Percentiles rank a stretch among this genome's conserved stretches.
Conservation (phyloP, 106 monocot species). For the Posidonia australis region DNA sequence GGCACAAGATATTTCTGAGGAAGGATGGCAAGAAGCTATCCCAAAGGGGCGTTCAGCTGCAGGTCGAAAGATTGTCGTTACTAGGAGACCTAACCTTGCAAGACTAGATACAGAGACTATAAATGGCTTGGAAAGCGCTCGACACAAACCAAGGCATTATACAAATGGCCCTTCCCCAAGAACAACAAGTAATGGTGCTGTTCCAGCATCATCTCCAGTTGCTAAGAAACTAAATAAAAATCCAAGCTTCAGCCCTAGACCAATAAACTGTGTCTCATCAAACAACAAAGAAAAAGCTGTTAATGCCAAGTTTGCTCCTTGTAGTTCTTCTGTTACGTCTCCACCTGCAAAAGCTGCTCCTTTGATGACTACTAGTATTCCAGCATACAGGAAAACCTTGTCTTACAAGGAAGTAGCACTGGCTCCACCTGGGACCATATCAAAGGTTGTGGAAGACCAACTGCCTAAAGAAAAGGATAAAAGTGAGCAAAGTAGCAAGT, state of each 20-base stretch:
- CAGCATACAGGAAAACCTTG: slow-evolving; percentile 42
- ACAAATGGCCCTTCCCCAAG: slow-evolving; percentile 41
- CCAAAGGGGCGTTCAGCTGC: slow-evolving; percentile 51
- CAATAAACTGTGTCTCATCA: neutral
- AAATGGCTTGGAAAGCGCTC: slow-evolving; percentile 31
- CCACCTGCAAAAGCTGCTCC: slow-evolving; percentile 20
- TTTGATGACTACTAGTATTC: slow-evolving; percentile 21
- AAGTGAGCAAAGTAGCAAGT: slow-evolving; percentile 15
- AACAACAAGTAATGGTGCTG: slow-evolving; percentile 28
- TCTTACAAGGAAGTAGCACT: slow-evolving; percentile 96
- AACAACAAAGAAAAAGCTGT: slow-evolving; percentile 32
- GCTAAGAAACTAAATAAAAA: slow-evolving; percentile 46
- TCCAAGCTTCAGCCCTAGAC: slow-evolving; percentile 54
- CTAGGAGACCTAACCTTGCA: slow-evolving; percentile 62
- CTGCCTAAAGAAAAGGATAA: slow-evolving; percentile 24
- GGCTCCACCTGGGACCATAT: slow-evolving; percentile 75
- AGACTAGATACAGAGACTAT: slow-evolving; percentile 61
- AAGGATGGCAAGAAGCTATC: slow-evolving; percentile 97
- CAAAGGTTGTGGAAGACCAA: slow-evolving; percentile 36
- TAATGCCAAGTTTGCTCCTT: slow-evolving; percentile 23
- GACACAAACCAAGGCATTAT: slow-evolving; percentile 27
- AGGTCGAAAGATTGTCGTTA: slow-evolving; percentile 40
- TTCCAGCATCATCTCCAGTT: slow-evolving; percentile 13
- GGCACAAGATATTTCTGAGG: slow-evolving; percentile 35
- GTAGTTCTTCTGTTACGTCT: slow-evolving; percentile 26